phyloP scores from a whole-genome alignment of 75 land plant species.

The Ceratopteris richardii region DNA sequence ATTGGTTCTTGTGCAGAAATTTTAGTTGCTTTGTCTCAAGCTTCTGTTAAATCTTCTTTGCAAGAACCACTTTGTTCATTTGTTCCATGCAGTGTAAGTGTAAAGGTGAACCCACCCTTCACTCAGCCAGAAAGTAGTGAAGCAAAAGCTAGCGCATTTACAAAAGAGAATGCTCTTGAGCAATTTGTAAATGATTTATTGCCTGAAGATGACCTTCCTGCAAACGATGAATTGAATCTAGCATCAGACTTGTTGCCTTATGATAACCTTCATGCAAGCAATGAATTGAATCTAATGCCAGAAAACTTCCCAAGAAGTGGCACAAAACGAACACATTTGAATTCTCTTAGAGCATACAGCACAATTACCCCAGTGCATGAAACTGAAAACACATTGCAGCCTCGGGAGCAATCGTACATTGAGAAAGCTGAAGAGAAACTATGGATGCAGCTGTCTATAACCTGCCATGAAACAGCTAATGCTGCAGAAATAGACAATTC shows the following conservation, averaged over 20 bases:
- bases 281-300: not conserved
- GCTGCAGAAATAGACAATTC: too few species aligned
- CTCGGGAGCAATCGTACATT: too few species aligned
- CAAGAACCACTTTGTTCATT: slow-evolving; percentile 13
- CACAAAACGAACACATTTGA: slow-evolving; percentile 5
- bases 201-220: too few species aligned
- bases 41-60: slow-evolving; percentile 4
- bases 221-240: not conserved
- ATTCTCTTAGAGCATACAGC: slow-evolving; percentile 5
- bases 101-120: not conserved
- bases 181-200: too few species aligned
- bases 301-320: not conserved
- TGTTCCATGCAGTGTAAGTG: slow-evolving; percentile 14
- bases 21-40: slow-evolving; percentile 7
- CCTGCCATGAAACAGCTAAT: too few species aligned
- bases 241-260: too few species aligned
- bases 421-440: too few species aligned
- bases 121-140: not conserved
- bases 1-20: slow-evolving; percentile 5
- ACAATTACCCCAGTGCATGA: not conserved
- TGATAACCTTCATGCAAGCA: too few species aligned
- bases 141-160: too few species aligned
- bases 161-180: too few species aligned
- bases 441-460: too few species aligned
- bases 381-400: too few species aligned